Evolutionary conservation across 1,284 basidiomycete species (phyloP), one percentile per base, ranked within the genome.

Genomic region (Phlebopus sp.): DNA sequence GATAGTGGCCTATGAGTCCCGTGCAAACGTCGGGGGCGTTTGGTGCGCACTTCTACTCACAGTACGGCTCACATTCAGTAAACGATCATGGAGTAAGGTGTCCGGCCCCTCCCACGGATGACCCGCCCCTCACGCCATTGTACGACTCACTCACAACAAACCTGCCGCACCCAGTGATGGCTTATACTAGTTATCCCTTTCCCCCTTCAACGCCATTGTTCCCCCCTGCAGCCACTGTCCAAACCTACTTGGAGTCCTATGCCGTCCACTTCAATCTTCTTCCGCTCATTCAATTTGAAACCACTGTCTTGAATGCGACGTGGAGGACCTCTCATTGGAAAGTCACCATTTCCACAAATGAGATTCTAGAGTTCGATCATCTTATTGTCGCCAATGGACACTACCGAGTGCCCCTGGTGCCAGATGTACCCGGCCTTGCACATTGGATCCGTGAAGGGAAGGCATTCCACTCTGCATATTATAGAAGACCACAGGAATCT

Each of bases 81-180:
- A 49, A 46, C 52, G 49, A n/a, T 30, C 27, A 49, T 32, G 9
- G 34, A 8, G 38, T n/a, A 49, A 86, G 84, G 83, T 63, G 78
- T 29, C 80, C 85, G 19, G 76, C 78, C 13, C 66, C 72, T 23
- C 71, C 78, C 2, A 62, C 66, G 29, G 71, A 68, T 14, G 62
- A 78, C 30, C 81, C 77, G 6, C 86, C 87, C 1, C 59, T 75
- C 14, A 84, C 86, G 0, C 79, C 89, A 0, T 56, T 89, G 15
- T 90, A 91, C 57, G 84, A 90, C 55, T 83, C 84, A 1, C 69
- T 91, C 15, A 82, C 81, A 17, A 84, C 88, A 1, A 91, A 90
- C 57, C 62, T 90, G 2, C 85, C 88, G 0, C 85, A 90, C 56
- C 84, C 84, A 0, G 52, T 83, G 38, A 90, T 91, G 88, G 76